Evolutionary conservation across 768 basidiomycete genomes (phyloP).

Genomic region (Royoungia palumana): DNA sequence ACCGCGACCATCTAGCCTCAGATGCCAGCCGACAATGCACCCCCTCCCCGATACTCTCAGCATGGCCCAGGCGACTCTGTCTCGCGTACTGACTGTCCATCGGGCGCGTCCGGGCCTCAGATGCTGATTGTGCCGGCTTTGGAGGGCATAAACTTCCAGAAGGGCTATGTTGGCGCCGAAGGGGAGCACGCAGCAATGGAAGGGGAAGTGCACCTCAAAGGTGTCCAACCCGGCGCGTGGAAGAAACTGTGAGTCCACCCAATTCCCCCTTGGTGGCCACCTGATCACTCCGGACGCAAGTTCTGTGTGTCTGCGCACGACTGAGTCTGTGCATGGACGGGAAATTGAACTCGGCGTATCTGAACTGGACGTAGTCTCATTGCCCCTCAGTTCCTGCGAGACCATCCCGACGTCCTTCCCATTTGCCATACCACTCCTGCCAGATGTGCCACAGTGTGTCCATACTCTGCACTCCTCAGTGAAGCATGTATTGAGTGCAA

Average conservation of each 20-base stretch:
- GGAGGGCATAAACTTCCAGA: conserved; percentile 76
- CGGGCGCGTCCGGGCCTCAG: conserved; percentile 44
- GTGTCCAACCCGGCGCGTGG: conserved; percentile 55
- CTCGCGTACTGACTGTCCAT: conserved; percentile 15
- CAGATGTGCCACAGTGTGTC: conserved; percentile 81
- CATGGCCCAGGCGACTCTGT: conserved; percentile 31
- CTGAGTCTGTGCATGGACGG: conserved; percentile 58
- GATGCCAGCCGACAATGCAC: conserved; percentile 41
- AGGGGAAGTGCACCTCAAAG: conserved; percentile 86
- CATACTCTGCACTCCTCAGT: conserved; percentile 73
- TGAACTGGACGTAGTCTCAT: conserved; percentile 54
- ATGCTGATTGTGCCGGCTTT: conserved; percentile 71
- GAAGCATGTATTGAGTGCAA: conserved; percentile 66
- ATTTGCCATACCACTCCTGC: conserved; percentile 77
- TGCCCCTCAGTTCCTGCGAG: conserved; percentile 33
- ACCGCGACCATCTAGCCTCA: background rate
- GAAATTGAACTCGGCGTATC: conserved; percentile 65
- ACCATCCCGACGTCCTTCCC: conserved; percentile 60
- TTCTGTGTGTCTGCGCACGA: conserved; percentile 60
- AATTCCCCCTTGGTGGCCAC: conserved; percentile 10
- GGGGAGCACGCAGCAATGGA: conserved; percentile 81
- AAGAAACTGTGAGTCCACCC: conserved; percentile 60
- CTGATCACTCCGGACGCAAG: conserved; percentile 36
- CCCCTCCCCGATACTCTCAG: conserved; percentile 63
- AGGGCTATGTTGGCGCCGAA: conserved; percentile 80